Conservation (phyloP, 768 basidiomycete genomes). For the Suillus subluteus region DNA sequence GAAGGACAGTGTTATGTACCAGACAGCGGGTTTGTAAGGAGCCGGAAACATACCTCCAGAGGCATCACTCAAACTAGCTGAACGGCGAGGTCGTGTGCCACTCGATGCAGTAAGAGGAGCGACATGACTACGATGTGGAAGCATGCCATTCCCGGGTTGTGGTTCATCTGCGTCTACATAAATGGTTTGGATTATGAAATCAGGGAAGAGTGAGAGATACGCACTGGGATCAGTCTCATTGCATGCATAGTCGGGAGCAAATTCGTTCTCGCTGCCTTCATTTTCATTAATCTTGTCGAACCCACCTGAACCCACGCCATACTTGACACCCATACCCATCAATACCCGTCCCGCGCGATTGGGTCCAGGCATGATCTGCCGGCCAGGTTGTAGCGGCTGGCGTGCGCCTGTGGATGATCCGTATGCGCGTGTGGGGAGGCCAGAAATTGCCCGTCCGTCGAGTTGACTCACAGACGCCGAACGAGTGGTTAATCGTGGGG, state of each 20-base stretch:
- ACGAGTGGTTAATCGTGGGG: constrained; percentile 33
- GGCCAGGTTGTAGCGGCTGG: constrained; percentile 41
- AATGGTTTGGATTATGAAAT: constrained; percentile 27
- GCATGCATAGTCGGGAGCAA: constrained; percentile 31
- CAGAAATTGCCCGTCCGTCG: constrained; percentile 38
- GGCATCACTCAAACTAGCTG: constrained; percentile 79
- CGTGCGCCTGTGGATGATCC: constrained; percentile 30
- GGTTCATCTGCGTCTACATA: constrained; percentile 35
- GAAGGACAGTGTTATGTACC: constrained; percentile 28
- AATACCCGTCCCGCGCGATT: constrained; percentile 54
- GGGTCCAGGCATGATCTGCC: constrained; percentile 49
- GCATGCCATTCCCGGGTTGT: constrained; percentile 26
- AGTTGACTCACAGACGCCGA: constrained; percentile 38
- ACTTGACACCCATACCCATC: constrained; percentile 46
- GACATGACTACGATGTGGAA: constrained; percentile 33
- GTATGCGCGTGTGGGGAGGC: constrained; percentile 36
- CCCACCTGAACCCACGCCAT: constrained; percentile 31
- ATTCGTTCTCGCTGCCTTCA: constrained; percentile 46
- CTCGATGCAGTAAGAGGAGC: constrained; percentile 40
- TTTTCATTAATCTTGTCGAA: constrained; percentile 55
- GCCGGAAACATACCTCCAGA: constrained; percentile 29
- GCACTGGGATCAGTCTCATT: constrained; percentile 48
- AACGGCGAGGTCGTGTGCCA: constrained; percentile 64
- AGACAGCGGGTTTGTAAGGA: constrained; percentile 16
- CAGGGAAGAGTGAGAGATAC: constrained; percentile 17